Evolutionary conservation across 2,329 filamentous ascomycete species (phyloP), one percentile per base, ranked within the genome.

Genomic region (Microcyclospora pomicola): DNA sequence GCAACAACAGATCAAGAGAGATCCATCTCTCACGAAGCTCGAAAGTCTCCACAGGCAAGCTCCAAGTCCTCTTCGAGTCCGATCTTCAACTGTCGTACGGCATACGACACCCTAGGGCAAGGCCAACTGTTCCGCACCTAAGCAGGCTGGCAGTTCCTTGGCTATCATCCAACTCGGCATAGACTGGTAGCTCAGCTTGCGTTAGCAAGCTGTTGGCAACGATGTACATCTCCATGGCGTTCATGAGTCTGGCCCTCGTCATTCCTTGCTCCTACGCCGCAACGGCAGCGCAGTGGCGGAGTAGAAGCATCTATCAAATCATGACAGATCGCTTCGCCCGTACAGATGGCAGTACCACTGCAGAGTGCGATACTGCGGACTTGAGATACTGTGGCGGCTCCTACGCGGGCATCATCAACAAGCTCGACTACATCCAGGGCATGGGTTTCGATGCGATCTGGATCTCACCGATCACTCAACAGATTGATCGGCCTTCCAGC

Each of bases 311-410:
- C 36, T 65, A 65, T 42, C 62, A 65, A 46, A 49, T 65, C 13
- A 44, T 65, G 14, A 65, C 62, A 9, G 62, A 65, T 46, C 50
- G 62, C 13, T 64, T 60, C 43, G 61, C 61, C 7, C 55, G 54
- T 5, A 48, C 55, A 2, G 60, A 64, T 51, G 55, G 56, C 38
- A 61, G 57, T 35, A 62, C 59, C 2, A 60, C 55, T 3, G 57
- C 60, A 6, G 35, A 51, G 9, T 65, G 62, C 41, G 51, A 60
- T 36, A 56, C 56, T 9, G 43, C 35, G 3, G 42, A 50, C n/a
- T 40, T 51, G 2, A 39, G 54, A 16, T 78, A 77, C 55, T 80
- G 76, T 46, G 73, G 73, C 31, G 76, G 76, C 12, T 73, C 70
- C 1, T 80, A 71, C 50, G 56, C 62, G 37, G 76, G 76, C 6